These are phyloP conservation scores for Didymella pinodella DNA, from an alignment of 2,329 filamentous ascomycete genomes.

Conservation along the genomic window DNA sequence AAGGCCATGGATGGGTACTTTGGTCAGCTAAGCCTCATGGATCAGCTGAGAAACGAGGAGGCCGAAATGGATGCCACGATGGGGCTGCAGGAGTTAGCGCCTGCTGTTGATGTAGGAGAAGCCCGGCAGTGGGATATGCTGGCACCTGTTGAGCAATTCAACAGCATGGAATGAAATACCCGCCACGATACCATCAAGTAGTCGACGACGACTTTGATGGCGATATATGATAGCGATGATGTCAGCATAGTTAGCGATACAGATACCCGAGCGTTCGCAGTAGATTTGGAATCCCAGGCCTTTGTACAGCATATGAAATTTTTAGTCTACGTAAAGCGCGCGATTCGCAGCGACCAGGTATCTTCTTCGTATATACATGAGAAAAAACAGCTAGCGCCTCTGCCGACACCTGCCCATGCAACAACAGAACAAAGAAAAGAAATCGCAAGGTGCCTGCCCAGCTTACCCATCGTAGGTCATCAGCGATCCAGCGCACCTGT, in stretches of 20 bases:
- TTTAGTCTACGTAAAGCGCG: conserved; percentile 16
- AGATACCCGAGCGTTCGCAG: conserved; percentile 8
- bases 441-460: background rate
- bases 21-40: conserved; percentile 13
- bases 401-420: background rate
- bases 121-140: conserved; percentile 38
- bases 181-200: background rate
- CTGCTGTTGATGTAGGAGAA: conserved; percentile 31
- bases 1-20: conserved; percentile 20
- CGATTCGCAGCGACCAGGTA: conserved; percentile 18
- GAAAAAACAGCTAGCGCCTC: background rate
- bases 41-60: conserved; percentile 33
- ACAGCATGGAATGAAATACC: conserved; percentile 11
- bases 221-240: background rate
- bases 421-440: background rate
- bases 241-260: background rate
- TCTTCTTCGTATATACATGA: conserved; percentile 14
- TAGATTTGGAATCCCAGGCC: too few relatives aligned
- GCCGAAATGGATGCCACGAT: conserved; percentile 38
- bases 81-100: conserved; percentile 31
- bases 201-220: background rate
- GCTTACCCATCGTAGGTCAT: background rate
- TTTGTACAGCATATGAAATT: background rate
- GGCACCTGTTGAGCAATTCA: conserved; percentile 38
- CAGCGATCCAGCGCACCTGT: conserved; percentile 10